Evolutionary conservation across 129 eudicot genomes (phyloP), one percentile per base, ranked within the genome.

Genomic region (Pittosporum tobira): DNA sequence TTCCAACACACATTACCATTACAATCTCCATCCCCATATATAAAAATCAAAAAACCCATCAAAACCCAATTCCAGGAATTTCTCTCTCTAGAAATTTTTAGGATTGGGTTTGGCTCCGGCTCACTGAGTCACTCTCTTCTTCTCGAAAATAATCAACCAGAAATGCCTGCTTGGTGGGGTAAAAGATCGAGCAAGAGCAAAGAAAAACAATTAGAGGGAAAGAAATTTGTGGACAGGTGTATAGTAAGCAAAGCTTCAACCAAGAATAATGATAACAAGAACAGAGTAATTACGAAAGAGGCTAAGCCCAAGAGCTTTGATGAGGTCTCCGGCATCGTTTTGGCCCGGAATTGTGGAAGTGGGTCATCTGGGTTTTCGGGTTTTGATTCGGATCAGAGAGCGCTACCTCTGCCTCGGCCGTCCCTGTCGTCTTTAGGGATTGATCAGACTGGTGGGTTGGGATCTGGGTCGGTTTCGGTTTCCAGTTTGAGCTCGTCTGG

Each of bases 151-250:
- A 63, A 49, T 44, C 60, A 27, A 63, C 63, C 57, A 62, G 59
- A 84, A 50, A 88, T 91, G 90, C 83, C 89, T 47, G 66, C 85
- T 67, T 91, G 99, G 99, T 91, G 87, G 78, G 76, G 81, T 2
- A 78, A 66, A 57, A 91, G 79, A 73, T 69, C 91, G 4, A 59
- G 73, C 52, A 84, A 75, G 63, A 77, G 60, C 68, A 91, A 83
- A 58, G 83, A 80, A 23, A 53, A 63, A 43, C 52, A n/a, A n/a
- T n/a, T n/a, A n/a, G n/a, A n/a, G n/a, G n/a, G 53, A n/a, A 49
- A 63, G 48, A 65, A 58, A 12, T 26, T 54, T 18, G 57, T 42
- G 13, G 55, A n/a, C n/a, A n/a, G n/a, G n/a, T n/a, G 28, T 21
- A 61, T 48, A 14, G 64, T 58, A 34, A 63, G n/a, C 31, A 61